Evolutionary conservation across 1,284 basidiomycete genomes (phyloP).

Genomic region (Somion occarium): DNA sequence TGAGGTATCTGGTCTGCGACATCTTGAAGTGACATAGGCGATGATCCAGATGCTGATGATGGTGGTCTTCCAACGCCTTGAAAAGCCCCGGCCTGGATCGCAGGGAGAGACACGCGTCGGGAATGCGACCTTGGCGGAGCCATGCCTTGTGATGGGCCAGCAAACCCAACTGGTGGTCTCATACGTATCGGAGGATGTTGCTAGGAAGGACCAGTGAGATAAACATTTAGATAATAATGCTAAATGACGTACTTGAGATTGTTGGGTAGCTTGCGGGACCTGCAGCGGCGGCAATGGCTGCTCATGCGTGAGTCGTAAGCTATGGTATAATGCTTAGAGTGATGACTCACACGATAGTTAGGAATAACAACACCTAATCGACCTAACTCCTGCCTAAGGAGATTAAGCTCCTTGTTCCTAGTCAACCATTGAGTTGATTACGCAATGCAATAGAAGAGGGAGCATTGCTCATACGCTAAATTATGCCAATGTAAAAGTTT

Average conservation of each 20-base stretch:
- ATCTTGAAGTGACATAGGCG: too few species aligned
- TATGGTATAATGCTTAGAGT: too few species aligned
- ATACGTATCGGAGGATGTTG: background rate
- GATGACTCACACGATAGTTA: background rate
- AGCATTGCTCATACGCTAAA: background rate
- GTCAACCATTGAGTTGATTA: background rate
- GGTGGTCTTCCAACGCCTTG: too few species aligned
- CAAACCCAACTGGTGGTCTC: background rate
- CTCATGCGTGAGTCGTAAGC: too few species aligned
- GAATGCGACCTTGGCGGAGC: background rate
- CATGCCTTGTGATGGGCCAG: background rate
- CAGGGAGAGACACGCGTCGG: background rate
- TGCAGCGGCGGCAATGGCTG: background rate
- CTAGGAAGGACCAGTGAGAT: background rate
- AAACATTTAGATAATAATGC: background rate
- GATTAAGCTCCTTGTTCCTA: background rate
- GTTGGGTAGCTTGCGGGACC: background rate
- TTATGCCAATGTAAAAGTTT: background rate
- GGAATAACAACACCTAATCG: background rate
- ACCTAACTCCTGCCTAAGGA: background rate
- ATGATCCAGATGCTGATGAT: background rate
- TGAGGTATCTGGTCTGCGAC: too few species aligned
- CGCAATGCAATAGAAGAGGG: background rate
- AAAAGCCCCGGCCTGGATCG: background rate
- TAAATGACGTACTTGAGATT: background rate